Evolutionary conservation across 2,329 filamentous ascomycete species (phyloP).

Genomic region (Diaporthe citriasiana): DNA sequence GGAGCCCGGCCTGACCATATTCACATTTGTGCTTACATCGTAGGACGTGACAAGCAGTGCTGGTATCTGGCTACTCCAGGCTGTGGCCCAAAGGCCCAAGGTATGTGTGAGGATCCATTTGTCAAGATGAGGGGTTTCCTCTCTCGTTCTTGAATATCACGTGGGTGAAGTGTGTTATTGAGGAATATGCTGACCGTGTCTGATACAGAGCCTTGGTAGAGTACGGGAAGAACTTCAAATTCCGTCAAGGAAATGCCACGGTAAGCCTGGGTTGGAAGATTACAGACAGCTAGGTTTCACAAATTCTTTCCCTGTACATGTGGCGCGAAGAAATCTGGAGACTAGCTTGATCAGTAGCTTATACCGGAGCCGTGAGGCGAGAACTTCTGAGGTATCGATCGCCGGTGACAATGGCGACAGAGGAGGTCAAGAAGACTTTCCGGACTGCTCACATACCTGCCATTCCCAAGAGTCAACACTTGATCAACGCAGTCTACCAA

Average conservation of each 20-base stretch:
- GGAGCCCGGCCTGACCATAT: neutral
- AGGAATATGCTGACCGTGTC: neutral
- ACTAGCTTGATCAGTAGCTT: slow-evolving; percentile 85
- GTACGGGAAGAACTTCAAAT: slow-evolving; percentile 87
- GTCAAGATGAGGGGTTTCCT: neutral
- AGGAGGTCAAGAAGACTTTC: slow-evolving; percentile 94
- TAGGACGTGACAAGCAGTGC: slow-evolving; percentile 2
- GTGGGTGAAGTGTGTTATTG: neutral
- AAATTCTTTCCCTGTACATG: neutral
- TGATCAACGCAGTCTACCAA: neutral
- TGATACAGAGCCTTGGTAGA: slow-evolving; percentile 80
- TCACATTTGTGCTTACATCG: neutral
- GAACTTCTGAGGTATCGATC: slow-evolving; percentile 95
- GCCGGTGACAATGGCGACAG: slow-evolving; percentile 97
- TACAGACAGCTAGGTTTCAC: neutral
- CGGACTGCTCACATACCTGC: slow-evolving; percentile 85
- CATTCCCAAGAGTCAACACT: neutral
- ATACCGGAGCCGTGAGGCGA: slow-evolving; percentile 93
- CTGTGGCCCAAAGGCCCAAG: neutral
- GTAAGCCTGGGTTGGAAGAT: slow-evolving; percentile 69
- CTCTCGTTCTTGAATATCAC: neutral
- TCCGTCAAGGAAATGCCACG: slow-evolving; percentile 79
- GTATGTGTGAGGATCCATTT: neutral
- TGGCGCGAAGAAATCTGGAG: slow-evolving; percentile 50
- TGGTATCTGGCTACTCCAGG: neutral